A percentile compares a stretch with the other conserved stretches of the same genome.
Evolutionary conservation across 129 eudicot genomes (phyloP).

Genomic region (Saposhnikovia divaricata): DNA sequence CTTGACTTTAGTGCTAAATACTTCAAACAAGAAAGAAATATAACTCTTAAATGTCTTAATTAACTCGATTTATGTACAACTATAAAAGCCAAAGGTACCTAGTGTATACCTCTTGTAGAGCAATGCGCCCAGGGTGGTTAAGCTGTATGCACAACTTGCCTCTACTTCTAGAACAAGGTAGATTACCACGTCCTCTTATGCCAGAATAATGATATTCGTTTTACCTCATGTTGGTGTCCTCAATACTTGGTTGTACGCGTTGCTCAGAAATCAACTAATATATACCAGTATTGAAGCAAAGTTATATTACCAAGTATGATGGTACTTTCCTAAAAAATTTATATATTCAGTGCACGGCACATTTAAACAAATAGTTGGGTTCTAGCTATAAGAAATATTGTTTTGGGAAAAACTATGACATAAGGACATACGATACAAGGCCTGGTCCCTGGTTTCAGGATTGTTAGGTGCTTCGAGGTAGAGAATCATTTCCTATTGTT

Average conservation of each 20-base stretch:
- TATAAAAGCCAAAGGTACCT: background rate
- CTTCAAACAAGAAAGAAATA: background rate
- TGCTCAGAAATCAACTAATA: background rate
- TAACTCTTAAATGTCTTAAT: background rate
- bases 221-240: background rate
- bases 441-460: background rate
- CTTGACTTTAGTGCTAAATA: background rate
- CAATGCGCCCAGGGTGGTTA: background rate
- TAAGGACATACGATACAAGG: background rate
- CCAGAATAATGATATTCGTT: background rate
- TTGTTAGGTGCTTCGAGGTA: background rate
- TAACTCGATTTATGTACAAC: background rate
- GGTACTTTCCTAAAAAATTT: background rate
- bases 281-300: background rate
- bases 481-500: background rate
- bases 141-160: background rate
- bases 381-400: background rate
- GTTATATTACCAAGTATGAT: background rate
- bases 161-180: background rate
- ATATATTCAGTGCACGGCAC: background rate
- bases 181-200: background rate
- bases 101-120: background rate
- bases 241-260: background rate
- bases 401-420: background rate
- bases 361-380: background rate